Conservation (phyloP, 495 filamentous ascomycete species). For the Peziza echinospora region DNA sequence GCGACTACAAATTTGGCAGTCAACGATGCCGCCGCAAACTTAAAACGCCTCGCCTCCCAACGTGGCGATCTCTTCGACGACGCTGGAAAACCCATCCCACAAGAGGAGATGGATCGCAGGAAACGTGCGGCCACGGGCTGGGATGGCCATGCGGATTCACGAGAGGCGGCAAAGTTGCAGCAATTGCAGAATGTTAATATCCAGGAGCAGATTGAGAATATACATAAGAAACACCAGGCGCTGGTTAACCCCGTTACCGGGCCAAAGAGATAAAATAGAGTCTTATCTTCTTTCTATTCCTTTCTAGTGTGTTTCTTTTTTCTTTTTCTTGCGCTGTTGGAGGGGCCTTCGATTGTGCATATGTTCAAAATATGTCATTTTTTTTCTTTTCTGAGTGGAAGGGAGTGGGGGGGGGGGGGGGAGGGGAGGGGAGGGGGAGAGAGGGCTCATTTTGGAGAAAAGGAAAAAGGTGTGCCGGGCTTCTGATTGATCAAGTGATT, state of each 20-base stretch:
- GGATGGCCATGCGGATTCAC: constrained; percentile 41
- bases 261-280: constrained; percentile 14
- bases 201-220: constrained; percentile 48
- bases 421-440: no score
- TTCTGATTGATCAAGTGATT: no score
- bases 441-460: no score
- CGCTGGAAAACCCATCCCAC: constrained; percentile 40
- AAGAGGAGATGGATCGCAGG: constrained; percentile 54
- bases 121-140: constrained; percentile 47
- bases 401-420: no score
- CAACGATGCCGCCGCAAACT: constrained; percentile 70
- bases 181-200: constrained; percentile 42
- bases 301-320: no score
- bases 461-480: no score
- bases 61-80: constrained; percentile 80
- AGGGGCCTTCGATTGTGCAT: no score
- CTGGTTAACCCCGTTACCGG: constrained; percentile 19
- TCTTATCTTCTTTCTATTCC: no score
- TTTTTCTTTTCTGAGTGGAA: no score
- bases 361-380: no score
- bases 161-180: constrained; percentile 32
- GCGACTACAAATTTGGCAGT: constrained; percentile 76
- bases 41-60: constrained; percentile 90
- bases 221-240: constrained; percentile 39
- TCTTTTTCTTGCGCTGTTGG: no score